phyloP scores from a whole-genome alignment of 306 rosid genomes.

The Ceratonia siliqua region DNA sequence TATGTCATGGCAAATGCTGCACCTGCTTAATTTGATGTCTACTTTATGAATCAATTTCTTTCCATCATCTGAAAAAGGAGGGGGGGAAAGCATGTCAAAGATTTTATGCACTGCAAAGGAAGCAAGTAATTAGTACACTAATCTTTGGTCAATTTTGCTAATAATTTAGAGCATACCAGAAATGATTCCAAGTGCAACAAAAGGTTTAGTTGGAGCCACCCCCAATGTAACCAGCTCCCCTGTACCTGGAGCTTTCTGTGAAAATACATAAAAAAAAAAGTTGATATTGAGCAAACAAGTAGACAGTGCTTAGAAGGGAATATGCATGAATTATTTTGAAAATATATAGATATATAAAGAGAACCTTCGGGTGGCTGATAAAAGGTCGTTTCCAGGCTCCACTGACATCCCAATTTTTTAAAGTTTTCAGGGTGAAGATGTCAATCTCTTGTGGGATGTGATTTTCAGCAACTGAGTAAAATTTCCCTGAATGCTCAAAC shows the following conservation, averaged over 20 bases:
- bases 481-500: slow-evolving; percentile 52
- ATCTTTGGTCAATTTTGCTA: not conserved
- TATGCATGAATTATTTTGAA: too few species aligned
- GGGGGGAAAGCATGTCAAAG: not conserved
- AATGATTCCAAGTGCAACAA: slow-evolving; percentile 41
- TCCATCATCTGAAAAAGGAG: slow-evolving; percentile 47
- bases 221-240: slow-evolving; percentile 50
- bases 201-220: slow-evolving; percentile 48
- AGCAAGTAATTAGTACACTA: not conserved
- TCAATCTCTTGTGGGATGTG: slow-evolving; percentile 51
- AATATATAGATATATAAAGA: too few species aligned
- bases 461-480: slow-evolving; percentile 49
- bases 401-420: slow-evolving; percentile 46
- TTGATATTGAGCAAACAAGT: not conserved
- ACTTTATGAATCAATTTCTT: slow-evolving; percentile 40
- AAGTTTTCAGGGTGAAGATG: slow-evolving; percentile 40
- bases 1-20: slow-evolving; percentile 52
- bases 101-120: not conserved
- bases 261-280: not conserved
- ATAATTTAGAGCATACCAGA: slow-evolving; percentile 40
- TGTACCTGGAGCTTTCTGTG: slow-evolving; percentile 44
- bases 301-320: too few species aligned
- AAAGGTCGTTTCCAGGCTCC: slow-evolving; percentile 55
- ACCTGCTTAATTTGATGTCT: slow-evolving; percentile 43
- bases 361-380: slow-evolving; percentile 56